Evolutionary conservation across 495 filamentous ascomycete genomes (phyloP), one percentile per base, ranked within the genome.

Genomic region (Schizothecium vesticola): DNA sequence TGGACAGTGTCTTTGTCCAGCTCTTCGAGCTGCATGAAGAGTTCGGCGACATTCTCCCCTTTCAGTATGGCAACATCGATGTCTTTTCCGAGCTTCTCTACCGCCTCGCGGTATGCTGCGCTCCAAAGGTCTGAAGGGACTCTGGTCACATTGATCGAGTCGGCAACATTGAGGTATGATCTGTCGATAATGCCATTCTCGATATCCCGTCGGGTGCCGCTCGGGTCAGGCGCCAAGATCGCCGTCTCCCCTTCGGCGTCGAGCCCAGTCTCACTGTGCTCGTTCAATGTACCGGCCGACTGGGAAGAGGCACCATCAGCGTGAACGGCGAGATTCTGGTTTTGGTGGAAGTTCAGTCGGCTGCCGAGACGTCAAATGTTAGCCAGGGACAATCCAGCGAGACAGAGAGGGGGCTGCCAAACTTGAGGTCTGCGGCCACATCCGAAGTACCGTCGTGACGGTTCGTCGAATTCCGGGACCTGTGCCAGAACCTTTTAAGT

Each of bases 91-190:
- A 71, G 57, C n/a, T 59, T 63, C 12, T 63, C 61, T 3, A 71
- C 61, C 7, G 69, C 69, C 26, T 71, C 69, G 19, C 69, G 66
- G 61, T 67, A 71, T 51, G 69, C 69, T 5, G 60, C 66, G 65
- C 69, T 71, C 69, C 69, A 71, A 31, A 71, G 33, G 57, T 71
- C 61, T 56, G 26, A 56, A 16, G n/a, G 51, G 51, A 56, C 51
- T 16, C 8, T 56, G 51, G 51, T 3, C n/a, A 56, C 51, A 2
- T 56, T 28, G 26, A 28, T 28, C 26, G 26, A 28, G 51, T 13
- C 51, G 51, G 51, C 12, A 13, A 56, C 51, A 56, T 56, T 2
- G 8, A 56, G 2, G 8, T 56, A 2, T 28, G 26, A 28, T 28
- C 26, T 28, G 26, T 28, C 26, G 26, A 28, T 28, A 28, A 28